A percentile compares a stretch with the other conserved stretches of the same genome.
phyloP scores from a whole-genome alignment of 1,139 yeast genomes.

The Suhomyces maxii region DNA sequence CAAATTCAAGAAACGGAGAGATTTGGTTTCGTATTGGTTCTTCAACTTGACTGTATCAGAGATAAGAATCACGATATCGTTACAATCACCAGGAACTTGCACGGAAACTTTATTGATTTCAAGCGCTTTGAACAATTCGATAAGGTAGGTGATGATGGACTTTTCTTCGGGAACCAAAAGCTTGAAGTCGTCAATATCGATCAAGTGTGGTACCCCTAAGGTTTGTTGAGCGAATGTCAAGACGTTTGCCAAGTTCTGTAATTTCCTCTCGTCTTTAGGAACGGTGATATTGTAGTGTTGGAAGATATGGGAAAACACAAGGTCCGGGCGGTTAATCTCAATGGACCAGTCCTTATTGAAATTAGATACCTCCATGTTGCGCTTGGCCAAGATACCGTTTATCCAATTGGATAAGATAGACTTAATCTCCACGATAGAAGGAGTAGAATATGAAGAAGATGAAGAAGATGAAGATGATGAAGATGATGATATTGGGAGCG shows the following conservation, averaged over 20 bases:
- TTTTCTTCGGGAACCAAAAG: constrained; percentile 61
- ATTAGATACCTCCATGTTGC: constrained; percentile 26
- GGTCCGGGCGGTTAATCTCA: constrained; percentile 32
- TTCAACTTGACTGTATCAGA: constrained; percentile 26
- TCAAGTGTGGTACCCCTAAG: constrained; percentile 54
- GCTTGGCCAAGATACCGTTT: constrained; percentile 22
- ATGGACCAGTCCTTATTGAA: constrained; percentile 43
- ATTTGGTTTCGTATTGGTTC: constrained; percentile 32
- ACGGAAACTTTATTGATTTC: constrained; percentile 22
- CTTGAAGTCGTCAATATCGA: constrained; percentile 62
- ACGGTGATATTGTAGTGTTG: constrained; percentile 17
- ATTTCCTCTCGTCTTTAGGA: constrained; percentile 23
- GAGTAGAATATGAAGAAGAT: constrained; percentile 36
- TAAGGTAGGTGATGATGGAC: constrained; percentile 62
- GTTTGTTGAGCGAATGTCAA: constrained; percentile 33
- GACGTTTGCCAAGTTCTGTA: constrained; percentile 23
- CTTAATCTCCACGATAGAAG: constrained; percentile 34
- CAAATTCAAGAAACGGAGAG: constrained; percentile 31
- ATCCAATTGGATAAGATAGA: constrained; percentile 37
- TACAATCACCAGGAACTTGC: constrained; percentile 3
- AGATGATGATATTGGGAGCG: constrained; percentile 22
- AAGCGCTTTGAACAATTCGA: constrained; percentile 62
- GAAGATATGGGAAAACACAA: constrained; percentile 26
- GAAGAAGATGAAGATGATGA: too few relatives aligned
- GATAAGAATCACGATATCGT: constrained; percentile 23